Conservation (phyloP, 805 yeast genomes). For the Cyberlindnera sargentensis region DNA sequence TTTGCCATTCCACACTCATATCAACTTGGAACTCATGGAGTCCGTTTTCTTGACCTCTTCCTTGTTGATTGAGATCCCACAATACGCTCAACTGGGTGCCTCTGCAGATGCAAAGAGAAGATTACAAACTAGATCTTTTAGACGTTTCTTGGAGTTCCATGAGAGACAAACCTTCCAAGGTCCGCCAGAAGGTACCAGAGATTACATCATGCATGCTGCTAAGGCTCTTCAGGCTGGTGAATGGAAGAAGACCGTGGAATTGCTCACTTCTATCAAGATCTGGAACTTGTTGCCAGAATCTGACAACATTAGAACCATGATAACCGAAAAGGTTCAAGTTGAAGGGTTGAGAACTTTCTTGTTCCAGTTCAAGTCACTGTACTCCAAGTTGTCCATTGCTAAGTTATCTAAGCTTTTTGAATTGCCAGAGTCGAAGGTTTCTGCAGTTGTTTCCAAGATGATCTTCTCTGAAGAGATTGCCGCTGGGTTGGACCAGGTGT, state of each 20-base stretch:
- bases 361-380: slow-evolving; percentile 73
- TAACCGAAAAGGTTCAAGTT: slow-evolving; percentile 71
- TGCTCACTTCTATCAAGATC: slow-evolving; percentile 69
- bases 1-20: slow-evolving; percentile 97
- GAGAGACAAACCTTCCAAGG: slow-evolving; percentile 95
- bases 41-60: slow-evolving; percentile 89
- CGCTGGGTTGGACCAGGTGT: slow-evolving; percentile 66
- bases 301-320: slow-evolving; percentile 60
- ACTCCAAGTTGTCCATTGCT: slow-evolving; percentile 63
- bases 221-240: slow-evolving; percentile 82
- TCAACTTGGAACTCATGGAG: slow-evolving; percentile 90
- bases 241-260: slow-evolving; percentile 72
- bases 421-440: slow-evolving; percentile 47
- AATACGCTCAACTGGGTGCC: slow-evolving; percentile 63
- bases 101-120: slow-evolving; percentile 54
- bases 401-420: slow-evolving; percentile 64
- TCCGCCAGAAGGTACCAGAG: slow-evolving; percentile 95
- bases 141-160: slow-evolving; percentile 84
- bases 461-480: slow-evolving; percentile 70
- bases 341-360: slow-evolving; percentile 93
- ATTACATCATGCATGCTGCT: slow-evolving; percentile 88
- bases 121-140: slow-evolving; percentile 72
- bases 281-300: slow-evolving; percentile 78
- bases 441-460: slow-evolving; percentile 64
- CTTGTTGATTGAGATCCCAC: slow-evolving; percentile 85